A percentile compares a stretch with the other conserved stretches of the same genome.
Evolutionary conservation across 148 eudicot genomes (phyloP).

Genomic region (Arbutus unedo): DNA sequence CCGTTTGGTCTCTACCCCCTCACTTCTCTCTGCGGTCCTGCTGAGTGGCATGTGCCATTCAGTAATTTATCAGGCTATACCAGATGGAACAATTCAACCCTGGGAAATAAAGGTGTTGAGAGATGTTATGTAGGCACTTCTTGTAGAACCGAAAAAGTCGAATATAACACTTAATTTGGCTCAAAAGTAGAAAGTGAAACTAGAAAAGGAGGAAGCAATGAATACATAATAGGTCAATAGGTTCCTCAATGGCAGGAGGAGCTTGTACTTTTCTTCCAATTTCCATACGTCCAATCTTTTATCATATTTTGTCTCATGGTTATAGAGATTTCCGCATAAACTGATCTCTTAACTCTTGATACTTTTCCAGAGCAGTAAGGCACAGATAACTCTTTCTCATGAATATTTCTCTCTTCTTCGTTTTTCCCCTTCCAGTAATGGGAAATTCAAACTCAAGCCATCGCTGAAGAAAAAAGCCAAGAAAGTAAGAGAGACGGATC

Average conservation of each 20-base stretch:
- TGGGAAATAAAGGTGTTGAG: no score
- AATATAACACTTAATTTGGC: no score
- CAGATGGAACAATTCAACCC: no score
- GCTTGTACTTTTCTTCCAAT: not conserved
- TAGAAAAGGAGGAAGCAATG: no score
- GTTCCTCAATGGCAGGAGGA: not conserved
- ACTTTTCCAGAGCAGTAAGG: not conserved
- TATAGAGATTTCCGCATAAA: not conserved
- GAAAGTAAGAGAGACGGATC: slow-evolving; percentile 42
- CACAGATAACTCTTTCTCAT: not conserved
- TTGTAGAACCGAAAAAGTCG: no score
- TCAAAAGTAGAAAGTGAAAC: no score
- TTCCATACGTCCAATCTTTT: not conserved
- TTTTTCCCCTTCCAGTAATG: slow-evolving; percentile 35
- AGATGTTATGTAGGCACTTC: no score
- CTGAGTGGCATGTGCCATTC: no score
- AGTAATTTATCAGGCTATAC: no score
- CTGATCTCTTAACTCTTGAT: not conserved
- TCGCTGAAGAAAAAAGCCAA: slow-evolving; percentile 36
- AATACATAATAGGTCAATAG: no score
- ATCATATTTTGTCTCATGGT: not conserved
- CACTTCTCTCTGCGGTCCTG: no score
- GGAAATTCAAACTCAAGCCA: slow-evolving; percentile 34
- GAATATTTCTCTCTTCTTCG: not conserved
- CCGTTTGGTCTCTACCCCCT: no score